Evolutionary conservation across 148 eudicot genomes (phyloP).

Genomic region (Rhododendron mucronatum): DNA sequence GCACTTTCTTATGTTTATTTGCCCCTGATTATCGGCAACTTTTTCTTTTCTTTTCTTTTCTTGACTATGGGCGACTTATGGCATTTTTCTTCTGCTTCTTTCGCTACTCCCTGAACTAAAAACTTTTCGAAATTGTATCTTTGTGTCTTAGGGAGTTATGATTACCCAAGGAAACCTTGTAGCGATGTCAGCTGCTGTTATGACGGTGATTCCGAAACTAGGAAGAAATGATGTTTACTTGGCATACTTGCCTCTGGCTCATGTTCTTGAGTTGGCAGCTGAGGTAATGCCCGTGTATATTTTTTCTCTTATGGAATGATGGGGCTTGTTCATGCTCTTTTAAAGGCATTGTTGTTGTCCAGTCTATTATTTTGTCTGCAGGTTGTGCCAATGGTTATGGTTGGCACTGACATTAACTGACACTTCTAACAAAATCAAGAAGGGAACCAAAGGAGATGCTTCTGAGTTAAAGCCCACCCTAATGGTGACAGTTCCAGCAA

Average conservation of each 20-base stretch:
- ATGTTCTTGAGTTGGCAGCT: conserved; percentile 90
- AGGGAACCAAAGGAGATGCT: conserved; percentile 95
- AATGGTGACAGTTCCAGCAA: conserved; percentile 97
- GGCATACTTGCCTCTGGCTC: conserved; percentile 93
- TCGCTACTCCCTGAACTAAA: background rate
- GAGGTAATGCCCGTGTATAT: conserved; percentile 50
- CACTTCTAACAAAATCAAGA: conserved; percentile 85
- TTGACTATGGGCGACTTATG: background rate
- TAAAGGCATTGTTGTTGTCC: conserved; percentile 24
- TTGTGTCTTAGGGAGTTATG: conserved; percentile 78
- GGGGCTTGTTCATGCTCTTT: background rate
- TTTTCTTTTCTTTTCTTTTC: background rate
- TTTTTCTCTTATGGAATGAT: background rate
- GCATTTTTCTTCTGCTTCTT: background rate
- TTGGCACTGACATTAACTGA: conserved; percentile 77
- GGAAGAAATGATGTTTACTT: conserved; percentile 71
- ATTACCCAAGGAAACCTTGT: conserved; percentile 90
- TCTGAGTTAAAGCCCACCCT: conserved; percentile 75
- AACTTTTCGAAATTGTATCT: background rate
- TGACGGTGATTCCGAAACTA: conserved; percentile 69
- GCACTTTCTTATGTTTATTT: background rate
- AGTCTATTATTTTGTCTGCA: conserved; percentile 80
- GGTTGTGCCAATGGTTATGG: conserved; percentile 89
- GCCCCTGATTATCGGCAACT: background rate
- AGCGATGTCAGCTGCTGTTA: conserved; percentile 87